Evolutionary conservation across 2,329 filamentous ascomycete genomes (phyloP).

Genomic region (Pseudogymnoascus sp.): DNA sequence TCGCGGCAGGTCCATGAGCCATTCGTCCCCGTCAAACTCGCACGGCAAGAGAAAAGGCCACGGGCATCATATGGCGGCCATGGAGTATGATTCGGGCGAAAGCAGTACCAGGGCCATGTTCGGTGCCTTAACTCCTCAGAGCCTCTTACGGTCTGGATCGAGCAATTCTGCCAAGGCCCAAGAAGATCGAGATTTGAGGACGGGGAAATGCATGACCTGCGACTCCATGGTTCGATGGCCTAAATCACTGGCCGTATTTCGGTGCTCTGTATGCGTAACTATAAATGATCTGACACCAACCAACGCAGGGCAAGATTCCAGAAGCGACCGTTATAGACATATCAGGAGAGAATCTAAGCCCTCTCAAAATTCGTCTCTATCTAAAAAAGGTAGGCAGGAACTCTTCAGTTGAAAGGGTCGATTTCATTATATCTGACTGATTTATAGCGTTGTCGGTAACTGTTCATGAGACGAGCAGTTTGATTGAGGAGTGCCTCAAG

Average conservation of each 20-base stretch:
- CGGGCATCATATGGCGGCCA: conserved; percentile 30
- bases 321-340: background rate
- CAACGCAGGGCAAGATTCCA: background rate
- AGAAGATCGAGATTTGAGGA: conserved; percentile 52
- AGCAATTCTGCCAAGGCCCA: conserved; percentile 28
- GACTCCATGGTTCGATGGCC: conserved; percentile 76
- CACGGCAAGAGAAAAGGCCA: conserved; percentile 49
- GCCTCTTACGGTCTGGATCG: conserved; percentile 18
- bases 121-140: conserved; percentile 13
- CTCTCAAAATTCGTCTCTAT: background rate
- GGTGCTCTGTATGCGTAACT: conserved; percentile 76
- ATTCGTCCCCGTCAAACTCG: conserved; percentile 70
- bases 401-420: background rate
- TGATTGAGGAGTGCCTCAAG: conserved; percentile 49
- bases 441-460: conserved; percentile 44
- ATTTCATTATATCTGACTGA: conserved; percentile 1
- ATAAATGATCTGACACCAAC: conserved; percentile 67
- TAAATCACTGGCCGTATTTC: conserved; percentile 62
- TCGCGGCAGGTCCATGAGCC: conserved; percentile 57
- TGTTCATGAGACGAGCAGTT: conserved; percentile 48
- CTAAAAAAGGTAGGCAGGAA: background rate
- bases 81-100: conserved; percentile 40
- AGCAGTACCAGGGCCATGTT: conserved; percentile 32
- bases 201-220: conserved; percentile 79
- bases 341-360: background rate